Percentiles rank a stretch among this genome's conserved stretches.
Conservation (phyloP, 23 red algal genomes). For the Pyropia haitanensis region DNA sequence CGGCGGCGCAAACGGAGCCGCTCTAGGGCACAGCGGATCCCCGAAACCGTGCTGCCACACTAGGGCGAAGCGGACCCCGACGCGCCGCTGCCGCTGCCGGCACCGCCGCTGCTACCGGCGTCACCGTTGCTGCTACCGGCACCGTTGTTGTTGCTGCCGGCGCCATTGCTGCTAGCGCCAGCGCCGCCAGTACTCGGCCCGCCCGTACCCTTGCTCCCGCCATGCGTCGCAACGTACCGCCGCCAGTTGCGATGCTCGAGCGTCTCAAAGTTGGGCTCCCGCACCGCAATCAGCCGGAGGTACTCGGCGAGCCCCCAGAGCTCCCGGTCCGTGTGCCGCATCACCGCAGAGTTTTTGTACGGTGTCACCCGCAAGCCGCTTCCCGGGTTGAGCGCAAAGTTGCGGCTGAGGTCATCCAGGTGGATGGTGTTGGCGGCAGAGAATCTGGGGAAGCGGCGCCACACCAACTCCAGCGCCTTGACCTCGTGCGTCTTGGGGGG, state of each 20-base stretch:
- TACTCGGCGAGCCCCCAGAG: slow-evolving; percentile 49
- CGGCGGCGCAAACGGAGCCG: too few species aligned
- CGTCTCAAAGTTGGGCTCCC: slow-evolving; percentile 57
- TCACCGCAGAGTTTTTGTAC: slow-evolving; percentile 31
- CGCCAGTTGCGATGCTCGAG: slow-evolving; percentile 75
- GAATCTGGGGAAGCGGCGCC: slow-evolving; percentile 57
- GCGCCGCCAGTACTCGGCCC: too few species aligned
- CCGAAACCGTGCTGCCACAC: too few species aligned
- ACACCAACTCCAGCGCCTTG: slow-evolving; percentile 78
- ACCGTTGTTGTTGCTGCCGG: too few species aligned
- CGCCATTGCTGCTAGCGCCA: too few species aligned
- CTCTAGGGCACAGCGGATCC: too few species aligned
- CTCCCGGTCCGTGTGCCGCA: slow-evolving; percentile 42
- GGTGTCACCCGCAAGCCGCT: slow-evolving; percentile 56
- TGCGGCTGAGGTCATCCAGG: slow-evolving; percentile 70
- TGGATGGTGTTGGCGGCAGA: slow-evolving; percentile 59
- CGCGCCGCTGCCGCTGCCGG: too few species aligned
- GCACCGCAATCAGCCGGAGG: slow-evolving; percentile 50
- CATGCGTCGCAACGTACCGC: slow-evolving; percentile 18
- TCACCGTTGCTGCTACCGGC: too few species aligned
- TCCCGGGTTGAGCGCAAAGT: slow-evolving; percentile 83
- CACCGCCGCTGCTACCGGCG: too few species aligned
- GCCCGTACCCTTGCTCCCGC: neutral
- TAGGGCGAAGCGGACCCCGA: too few species aligned
- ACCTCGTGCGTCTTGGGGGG: slow-evolving; percentile 36